Evolutionary conservation across 805 yeast genomes (phyloP), one percentile per base, ranked within the genome.

Genomic region (Metschnikowia cerradonensis): DNA sequence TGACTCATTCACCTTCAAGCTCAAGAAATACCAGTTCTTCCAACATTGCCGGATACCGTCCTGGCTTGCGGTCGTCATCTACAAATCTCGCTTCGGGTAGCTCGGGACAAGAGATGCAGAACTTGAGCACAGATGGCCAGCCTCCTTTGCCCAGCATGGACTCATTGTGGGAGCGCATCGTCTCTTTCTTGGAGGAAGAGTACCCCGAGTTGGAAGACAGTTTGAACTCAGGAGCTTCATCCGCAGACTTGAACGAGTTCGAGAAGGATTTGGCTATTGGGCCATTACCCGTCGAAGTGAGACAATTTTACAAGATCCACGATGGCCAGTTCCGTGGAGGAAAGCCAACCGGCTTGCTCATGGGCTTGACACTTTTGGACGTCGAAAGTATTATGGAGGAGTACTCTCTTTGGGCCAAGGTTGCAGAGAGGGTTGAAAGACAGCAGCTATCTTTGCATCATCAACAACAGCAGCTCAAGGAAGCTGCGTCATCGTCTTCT

Each of bases 291-390:
- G 63, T 62, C 7, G 78, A 74, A 51, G 68, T 74, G 41, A 71
- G 78, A 59, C 77, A 73, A 54, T 71, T 71, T 53, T 74, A 71
- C 58, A 74, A 73, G 58, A 64, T 70, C 52, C 77, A 73, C 58
- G 78, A 74, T 57, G 78, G 78, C 42, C 78, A 74, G 57, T 65
- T 72, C 43, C 63, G 74, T 51, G 77, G 76, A 17, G 77, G 76
- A 1, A 68, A 71, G 54, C 78, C 78, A 26, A 71, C 78, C 1
- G 78, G 78, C 1, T 64, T 73, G 51, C 56, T 74, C 36, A 68
- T 73, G 73, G 78, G 78, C 6, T 60, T 74, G 59, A 66, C 67
- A 3, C 62, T 74, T 30, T 65, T 73, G 54, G 78, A 74, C 60
- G 63, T 74, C 36, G 78, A 74, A 58, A 62, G 70, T 41, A 70